These are phyloP conservation scores for Cyanodermella asteris DNA, from an alignment of 2,329 filamentous ascomycete genomes.

Conservation along the genomic window DNA sequence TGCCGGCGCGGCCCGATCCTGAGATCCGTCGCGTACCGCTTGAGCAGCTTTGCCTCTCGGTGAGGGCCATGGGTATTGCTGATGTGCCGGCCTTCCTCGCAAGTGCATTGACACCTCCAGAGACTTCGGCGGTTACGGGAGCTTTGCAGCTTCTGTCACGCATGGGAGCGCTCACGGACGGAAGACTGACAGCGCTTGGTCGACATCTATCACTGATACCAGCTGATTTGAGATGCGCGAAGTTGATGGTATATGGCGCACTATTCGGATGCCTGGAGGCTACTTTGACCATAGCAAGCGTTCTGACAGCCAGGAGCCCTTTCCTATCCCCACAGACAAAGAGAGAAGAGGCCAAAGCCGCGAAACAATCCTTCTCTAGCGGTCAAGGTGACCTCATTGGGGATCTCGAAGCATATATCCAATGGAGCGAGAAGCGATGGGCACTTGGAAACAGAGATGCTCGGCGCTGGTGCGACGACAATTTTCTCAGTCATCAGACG, in stretches of 20 bases:
- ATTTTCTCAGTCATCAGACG: slow-evolving; percentile 66
- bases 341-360: slow-evolving; percentile 59
- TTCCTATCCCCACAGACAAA: slow-evolving; percentile 70
- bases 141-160: slow-evolving; percentile 57
- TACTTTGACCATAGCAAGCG: slow-evolving; percentile 70
- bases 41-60: slow-evolving; percentile 83
- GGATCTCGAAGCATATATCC: slow-evolving; percentile 62
- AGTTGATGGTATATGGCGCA: slow-evolving; percentile 84
- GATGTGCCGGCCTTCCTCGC: slow-evolving; percentile 66
- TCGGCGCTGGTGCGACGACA: slow-evolving; percentile 59
- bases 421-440: slow-evolving; percentile 50
- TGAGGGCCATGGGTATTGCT: slow-evolving; percentile 79
- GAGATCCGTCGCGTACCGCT: slow-evolving; percentile 84
- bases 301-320: slow-evolving; percentile 71
- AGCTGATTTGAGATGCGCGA: slow-evolving; percentile 76
- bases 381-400: slow-evolving; percentile 76
- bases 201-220: slow-evolving; percentile 89
- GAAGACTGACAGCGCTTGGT: slow-evolving; percentile 73
- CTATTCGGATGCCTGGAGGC: slow-evolving; percentile 85
- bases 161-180: slow-evolving; percentile 74
- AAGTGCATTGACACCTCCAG: slow-evolving; percentile 73
- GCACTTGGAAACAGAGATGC: slow-evolving; percentile 38
- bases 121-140: slow-evolving; percentile 62
- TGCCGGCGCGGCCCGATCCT: slow-evolving; percentile 74
- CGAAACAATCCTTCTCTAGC: slow-evolving; percentile 49